Evolutionary conservation across 345 rosid species (phyloP), one percentile per base, ranked within the genome.

Genomic region (Angophora floribunda): DNA sequence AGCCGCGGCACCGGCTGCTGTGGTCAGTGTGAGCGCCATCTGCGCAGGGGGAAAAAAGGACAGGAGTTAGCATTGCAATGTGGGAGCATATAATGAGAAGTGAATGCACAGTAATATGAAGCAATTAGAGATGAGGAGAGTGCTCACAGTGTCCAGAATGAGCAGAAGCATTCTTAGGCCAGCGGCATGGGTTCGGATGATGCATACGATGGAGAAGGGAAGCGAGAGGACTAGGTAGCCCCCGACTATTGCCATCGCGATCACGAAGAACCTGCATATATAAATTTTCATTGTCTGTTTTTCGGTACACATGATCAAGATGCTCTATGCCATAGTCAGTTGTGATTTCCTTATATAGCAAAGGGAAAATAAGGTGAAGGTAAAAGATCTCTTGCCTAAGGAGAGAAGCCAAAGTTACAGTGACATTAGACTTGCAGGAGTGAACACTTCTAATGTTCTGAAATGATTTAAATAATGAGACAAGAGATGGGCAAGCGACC

Each of bases 181-280:
- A 8, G 88, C 89, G 1, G 99, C 97, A 4, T 80, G 93, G 55
- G 98, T 99, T 50, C 99, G 98, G 87, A 96, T 85, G 45, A 97
- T 97, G 85, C 93, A 51, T 15, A 97, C 93, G 32, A 97, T 89
- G 87, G 99, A 97, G 92, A 96, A 93, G 5, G 99, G 98, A 86
- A 97, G 96, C 30, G 98, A 97, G 86, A 96, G 95, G 89, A 96
- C 95, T 13, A 97, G 93, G 87, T 97, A 97, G 55, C 95, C 91
- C 1, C 92, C 95, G 6, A 93, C 91, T 44, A 94, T 2, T 63
- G 95, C 95, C 95, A 95, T 93, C 7, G 96, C 96, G 26, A 96
- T 92, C 89, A 96, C 92, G 84, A 96, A 96, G 90, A 93, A 97
- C 96, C 99, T 97, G 94, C 91, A 93, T 21, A 51, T 12, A 80